Conservation (phyloP, 176 grass and related monocot species). For the Hordeum marinum region DNA sequence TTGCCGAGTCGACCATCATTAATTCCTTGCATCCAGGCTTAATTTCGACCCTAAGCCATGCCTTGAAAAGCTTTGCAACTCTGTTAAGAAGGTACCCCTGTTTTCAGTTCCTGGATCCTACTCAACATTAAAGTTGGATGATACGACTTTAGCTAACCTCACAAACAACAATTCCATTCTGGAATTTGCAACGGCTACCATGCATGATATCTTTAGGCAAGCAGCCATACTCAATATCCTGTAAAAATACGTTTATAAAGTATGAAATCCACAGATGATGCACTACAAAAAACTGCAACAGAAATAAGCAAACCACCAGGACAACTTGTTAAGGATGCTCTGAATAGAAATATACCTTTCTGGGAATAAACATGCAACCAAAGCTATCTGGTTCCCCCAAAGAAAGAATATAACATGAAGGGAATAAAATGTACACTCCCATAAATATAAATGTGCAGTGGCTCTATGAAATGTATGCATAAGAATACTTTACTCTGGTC, state of each 20-base stretch:
- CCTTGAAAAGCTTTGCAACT: constrained; percentile 34
- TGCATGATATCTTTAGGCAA: constrained; percentile 45
- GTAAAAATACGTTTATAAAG: constrained; percentile 2
- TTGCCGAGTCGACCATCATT: constrained; percentile 38
- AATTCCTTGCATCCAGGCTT: constrained; percentile 44
- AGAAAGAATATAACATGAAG: not conserved
- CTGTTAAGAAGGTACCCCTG: constrained; percentile 36
- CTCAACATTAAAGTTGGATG: not conserved
- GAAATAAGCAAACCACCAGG: not conserved
- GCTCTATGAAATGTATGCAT: not conserved
- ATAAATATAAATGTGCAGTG: not conserved
- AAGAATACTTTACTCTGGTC: not conserved
- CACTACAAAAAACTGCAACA: not conserved
- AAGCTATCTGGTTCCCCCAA: not conserved
- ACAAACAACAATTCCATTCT: constrained; percentile 45
- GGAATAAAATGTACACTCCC: not conserved
- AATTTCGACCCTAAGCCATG: constrained; percentile 49
- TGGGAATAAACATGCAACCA: not conserved
- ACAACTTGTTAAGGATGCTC: not conserved
- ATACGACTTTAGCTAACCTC: constrained; percentile 29
- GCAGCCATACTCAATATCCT: constrained; percentile 60
- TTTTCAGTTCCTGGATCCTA: not conserved
- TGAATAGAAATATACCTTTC: not conserved
- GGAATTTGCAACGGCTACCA: constrained; percentile 38
- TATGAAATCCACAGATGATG: not conserved